A percentile compares a stretch with the other conserved stretches of the same genome.
These are phyloP conservation scores for Ceratobasidium sp. DNA, from an alignment of 1,284 basidiomycete genomes.

Conservation along the genomic window DNA sequence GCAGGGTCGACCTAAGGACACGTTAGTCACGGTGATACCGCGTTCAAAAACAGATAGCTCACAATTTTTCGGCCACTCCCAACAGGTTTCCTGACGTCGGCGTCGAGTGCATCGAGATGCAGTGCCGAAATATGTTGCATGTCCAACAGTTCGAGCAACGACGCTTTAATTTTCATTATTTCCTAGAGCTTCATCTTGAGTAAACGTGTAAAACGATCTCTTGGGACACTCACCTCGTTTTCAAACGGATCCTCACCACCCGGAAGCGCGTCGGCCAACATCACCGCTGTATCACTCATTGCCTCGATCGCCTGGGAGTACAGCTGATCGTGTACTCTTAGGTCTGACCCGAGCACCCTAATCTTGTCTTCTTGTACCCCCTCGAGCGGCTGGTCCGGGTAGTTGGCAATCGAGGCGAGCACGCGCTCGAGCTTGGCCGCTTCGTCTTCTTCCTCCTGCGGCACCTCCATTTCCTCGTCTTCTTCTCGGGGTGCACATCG, in stretches of 20 bases:
- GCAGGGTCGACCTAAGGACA: conserved; percentile 63
- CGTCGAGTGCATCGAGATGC: conserved; percentile 66
- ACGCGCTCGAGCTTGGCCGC: conserved; percentile 60
- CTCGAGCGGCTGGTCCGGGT: conserved; percentile 71
- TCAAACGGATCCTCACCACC: conserved; percentile 68
- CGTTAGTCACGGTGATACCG: background rate
- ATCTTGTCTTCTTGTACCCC: conserved; percentile 38
- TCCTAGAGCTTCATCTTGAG: conserved; percentile 58
- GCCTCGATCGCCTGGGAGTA: conserved; percentile 39
- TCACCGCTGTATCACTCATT: conserved; percentile 52
- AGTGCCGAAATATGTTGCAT: conserved; percentile 69
- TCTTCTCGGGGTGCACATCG: conserved; percentile 56
- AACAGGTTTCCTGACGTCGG: conserved; percentile 68
- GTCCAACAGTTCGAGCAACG: conserved; percentile 77
- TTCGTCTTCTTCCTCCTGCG: conserved; percentile 60
- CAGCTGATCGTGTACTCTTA: conserved; percentile 34
- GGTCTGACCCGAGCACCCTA: conserved; percentile 26
- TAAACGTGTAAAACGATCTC: conserved; percentile 49
- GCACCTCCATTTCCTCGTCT: conserved; percentile 51
- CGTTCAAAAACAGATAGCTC: conserved; percentile 51
- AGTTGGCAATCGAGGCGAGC: conserved; percentile 60
- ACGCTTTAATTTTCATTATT: conserved; percentile 68
- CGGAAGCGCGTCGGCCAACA: conserved; percentile 70
- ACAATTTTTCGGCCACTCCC: conserved; percentile 70
- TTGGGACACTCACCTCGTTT: conserved; percentile 58